A percentile compares a stretch with the other conserved stretches of the same genome.
phyloP scores from a whole-genome alignment of 2,329 filamentous ascomycete genomes.

The Claviceps sp. region DNA sequence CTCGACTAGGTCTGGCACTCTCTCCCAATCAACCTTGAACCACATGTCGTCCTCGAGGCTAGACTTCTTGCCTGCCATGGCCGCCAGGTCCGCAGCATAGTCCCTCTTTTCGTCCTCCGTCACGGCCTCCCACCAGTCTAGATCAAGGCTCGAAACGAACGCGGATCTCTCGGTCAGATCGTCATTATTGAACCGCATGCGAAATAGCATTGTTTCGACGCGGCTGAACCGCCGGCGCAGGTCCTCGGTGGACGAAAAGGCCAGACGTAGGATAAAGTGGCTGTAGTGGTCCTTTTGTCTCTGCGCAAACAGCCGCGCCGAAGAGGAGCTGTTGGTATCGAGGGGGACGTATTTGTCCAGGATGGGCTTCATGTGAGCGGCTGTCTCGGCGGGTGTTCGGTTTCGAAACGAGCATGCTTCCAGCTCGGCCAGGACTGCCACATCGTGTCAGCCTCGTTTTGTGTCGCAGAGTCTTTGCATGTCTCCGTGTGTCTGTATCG shows the following conservation, averaged over 20 bases:
- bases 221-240: slow-evolving; percentile 73
- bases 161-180: slow-evolving; percentile 56
- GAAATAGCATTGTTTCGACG: slow-evolving; percentile 81
- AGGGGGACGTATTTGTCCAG: slow-evolving; percentile 80
- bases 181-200: slow-evolving; percentile 66
- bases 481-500: not conserved
- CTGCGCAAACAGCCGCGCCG: slow-evolving; percentile 49
- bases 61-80: slow-evolving; percentile 27
- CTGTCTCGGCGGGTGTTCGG: slow-evolving; percentile 69
- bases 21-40: slow-evolving; percentile 95
- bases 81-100: slow-evolving; percentile 47
- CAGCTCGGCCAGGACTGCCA: slow-evolving; percentile 65
- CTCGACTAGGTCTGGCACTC: slow-evolving; percentile 83
- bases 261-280: slow-evolving; percentile 89
- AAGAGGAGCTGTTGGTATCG: slow-evolving; percentile 56
- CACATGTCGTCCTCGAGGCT: slow-evolving; percentile 63
- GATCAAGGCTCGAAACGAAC: slow-evolving; percentile 64
- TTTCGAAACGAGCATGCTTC: slow-evolving; percentile 96
- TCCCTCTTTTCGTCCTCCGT: slow-evolving; percentile 62
- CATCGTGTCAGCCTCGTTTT: not conserved
- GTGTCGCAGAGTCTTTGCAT: not conserved
- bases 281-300: slow-evolving; percentile 94
- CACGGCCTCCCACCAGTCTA: slow-evolving; percentile 87
- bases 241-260: slow-evolving; percentile 86
- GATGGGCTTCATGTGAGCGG: slow-evolving; percentile 69